A percentile compares a stretch with the other conserved stretches of the same genome.
Conservation (phyloP, 2,329 filamentous ascomycete species). For the Penicillium aurantiogriseum region DNA sequence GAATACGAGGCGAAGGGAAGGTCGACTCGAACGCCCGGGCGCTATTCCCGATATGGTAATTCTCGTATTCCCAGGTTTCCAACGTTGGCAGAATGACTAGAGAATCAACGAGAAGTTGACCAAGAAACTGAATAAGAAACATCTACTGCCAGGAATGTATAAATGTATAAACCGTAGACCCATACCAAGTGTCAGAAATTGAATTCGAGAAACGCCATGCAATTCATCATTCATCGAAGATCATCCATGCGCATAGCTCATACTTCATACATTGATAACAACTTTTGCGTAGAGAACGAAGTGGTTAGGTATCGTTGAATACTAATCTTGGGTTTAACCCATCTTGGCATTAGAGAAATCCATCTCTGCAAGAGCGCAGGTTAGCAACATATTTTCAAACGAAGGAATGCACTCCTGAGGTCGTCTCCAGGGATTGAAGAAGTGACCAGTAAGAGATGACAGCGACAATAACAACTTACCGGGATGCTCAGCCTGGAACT, state of each 20-base stretch:
- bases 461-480: conserved; percentile 28
- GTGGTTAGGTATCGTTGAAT: background rate
- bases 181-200: background rate
- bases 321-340: conserved; percentile 34
- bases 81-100: background rate
- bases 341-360: conserved; percentile 67
- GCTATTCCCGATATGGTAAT: conserved; percentile 21
- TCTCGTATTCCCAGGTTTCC: conserved; percentile 18
- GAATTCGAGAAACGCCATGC: conserved; percentile 1
- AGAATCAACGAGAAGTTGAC: background rate
- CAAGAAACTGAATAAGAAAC: background rate
- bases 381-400: conserved; percentile 9
- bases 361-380: conserved; percentile 51
- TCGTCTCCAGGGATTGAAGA: background rate
- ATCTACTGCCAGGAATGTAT: background rate
- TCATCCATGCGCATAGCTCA: conserved; percentile 16
- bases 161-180: background rate
- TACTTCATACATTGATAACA: conserved; percentile 24
- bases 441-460: background rate
- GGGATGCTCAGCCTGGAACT: conserved; percentile 81
- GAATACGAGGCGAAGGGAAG: background rate
- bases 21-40: background rate
- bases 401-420: background rate
- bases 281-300: background rate
- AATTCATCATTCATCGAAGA: conserved; percentile 20